Base-by-base conservation (phyloP, 1,284 basidiomycete species). In the Inonotus hispidus region DNA sequence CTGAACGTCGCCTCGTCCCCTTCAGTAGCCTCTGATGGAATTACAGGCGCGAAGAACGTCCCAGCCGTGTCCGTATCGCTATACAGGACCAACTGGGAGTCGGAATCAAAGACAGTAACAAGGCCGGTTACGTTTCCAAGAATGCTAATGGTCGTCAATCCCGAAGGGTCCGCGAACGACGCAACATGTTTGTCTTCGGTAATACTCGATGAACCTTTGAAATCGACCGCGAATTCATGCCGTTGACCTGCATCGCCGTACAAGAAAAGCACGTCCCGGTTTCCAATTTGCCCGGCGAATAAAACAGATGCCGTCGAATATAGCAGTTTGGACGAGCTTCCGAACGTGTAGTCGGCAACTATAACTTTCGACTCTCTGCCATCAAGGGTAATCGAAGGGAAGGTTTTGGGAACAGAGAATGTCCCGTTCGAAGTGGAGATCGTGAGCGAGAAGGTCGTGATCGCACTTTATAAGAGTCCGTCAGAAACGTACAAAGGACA, bases 361-460 rank as follows among this genome's bases (percentile, higher is more conserved):
- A 71, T 73, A 25, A 88, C 72, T 70, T 88, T 90, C 49, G 85
- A 88, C 70, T 90, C 79, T 6, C 88, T 81, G 4, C 88, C 88
- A 32, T 72, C 71, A 16, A 91, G 78, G 1, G 82, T 81, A 65
- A 90, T 82, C 11, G 76, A 68, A 1, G 75, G 71, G 0, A 75
- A 77, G 10, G 79, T 73, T 45, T 75, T 72, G 2, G 89, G 88
- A 19, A 91, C 69, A 32, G 79, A 77, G 25, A 88, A 66, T 0
- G 68, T 65, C 0, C 83, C 84, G 21, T 69, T 69, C 7, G 79
- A 77, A 0, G 83, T 83, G 3, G 76, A 2, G 87, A 90, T 64
- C 58, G 77, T 55, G 57, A 69, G 63, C 21, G 41, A 79, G 75
- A 88, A 88, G 16, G 71, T 71, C 5, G 75, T 78, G 6, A 71